Conservation (phyloP, 192 early-diverging fungal species). For the Coemansia sp. region DNA sequence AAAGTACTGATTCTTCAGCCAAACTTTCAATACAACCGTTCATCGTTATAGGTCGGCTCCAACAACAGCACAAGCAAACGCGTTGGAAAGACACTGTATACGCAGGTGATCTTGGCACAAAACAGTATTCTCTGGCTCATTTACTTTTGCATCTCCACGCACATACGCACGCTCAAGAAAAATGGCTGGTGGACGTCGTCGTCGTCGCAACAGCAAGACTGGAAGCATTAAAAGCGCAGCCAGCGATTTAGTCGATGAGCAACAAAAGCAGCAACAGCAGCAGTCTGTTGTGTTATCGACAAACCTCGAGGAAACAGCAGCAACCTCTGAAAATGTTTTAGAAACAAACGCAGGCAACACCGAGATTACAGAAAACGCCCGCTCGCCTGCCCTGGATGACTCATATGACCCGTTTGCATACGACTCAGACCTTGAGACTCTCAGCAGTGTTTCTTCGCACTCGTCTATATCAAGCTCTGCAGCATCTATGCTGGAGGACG, state of each 20-base stretch:
- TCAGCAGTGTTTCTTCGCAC: constrained; percentile 53
- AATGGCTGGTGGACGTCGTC: constrained; percentile 30
- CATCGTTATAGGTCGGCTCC: not conserved
- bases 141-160: not conserved
- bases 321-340: constrained; percentile 1
- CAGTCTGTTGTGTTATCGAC: not conserved
- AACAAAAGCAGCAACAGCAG: not conserved
- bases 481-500: constrained; percentile 26
- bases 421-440: constrained; percentile 54
- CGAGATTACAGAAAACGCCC: not conserved
- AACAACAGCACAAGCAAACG: not conserved
- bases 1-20: not conserved
- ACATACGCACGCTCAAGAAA: not conserved
- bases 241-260: constrained; percentile 7
- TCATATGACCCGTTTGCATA: constrained; percentile 52
- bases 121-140: not conserved
- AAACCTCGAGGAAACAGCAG: constrained; percentile 10
- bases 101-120: too few relatives aligned
- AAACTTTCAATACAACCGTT: not conserved
- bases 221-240: constrained; percentile 12
- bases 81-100: too few relatives aligned
- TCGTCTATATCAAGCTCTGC: constrained; percentile 45
- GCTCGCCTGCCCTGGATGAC: constrained; percentile 11
- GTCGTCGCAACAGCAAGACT: constrained; percentile 16
- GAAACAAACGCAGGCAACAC: not conserved